Conservation (phyloP, 2,329 filamentous ascomycete species). For the Ophiosphaerella narmari region DNA sequence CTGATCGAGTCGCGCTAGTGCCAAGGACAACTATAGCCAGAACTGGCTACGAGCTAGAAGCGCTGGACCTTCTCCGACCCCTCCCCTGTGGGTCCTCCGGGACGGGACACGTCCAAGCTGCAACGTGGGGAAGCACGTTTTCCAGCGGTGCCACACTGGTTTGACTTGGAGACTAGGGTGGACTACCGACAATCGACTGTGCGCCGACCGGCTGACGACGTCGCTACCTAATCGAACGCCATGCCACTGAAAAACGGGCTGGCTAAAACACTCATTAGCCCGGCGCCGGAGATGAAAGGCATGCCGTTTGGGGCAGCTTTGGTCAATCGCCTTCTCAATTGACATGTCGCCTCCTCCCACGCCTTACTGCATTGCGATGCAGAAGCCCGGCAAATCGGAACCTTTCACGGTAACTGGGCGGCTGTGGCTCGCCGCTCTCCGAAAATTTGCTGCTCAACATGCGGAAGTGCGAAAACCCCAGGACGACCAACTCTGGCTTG, state of each 20-base stretch:
- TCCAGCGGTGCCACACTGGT: constrained; percentile 27
- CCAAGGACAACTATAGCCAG: constrained; percentile 16
- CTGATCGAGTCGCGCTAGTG: constrained; percentile 9
- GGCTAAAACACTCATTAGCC: constrained; percentile 6
- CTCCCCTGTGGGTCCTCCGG: constrained; percentile 26
- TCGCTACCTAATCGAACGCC: constrained; percentile 2
- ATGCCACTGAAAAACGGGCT: constrained; percentile 7
- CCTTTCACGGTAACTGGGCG: constrained; percentile 16
- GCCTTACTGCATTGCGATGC: constrained; percentile 7
- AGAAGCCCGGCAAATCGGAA: constrained; percentile 25
- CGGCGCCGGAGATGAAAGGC: constrained; percentile 12
- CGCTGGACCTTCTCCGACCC: constrained; percentile 15
- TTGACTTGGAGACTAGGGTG: neutral
- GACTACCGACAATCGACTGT: neutral
- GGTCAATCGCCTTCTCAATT: constrained; percentile 1
- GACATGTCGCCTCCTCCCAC: constrained; percentile 12
- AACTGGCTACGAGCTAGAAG: constrained; percentile 27
- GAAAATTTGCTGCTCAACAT: constrained; percentile 22
- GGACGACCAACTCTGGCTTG: constrained; percentile 10
- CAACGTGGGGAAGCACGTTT: constrained; percentile 42
- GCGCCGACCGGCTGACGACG: constrained; percentile 15
- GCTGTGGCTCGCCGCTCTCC: constrained; percentile 22
- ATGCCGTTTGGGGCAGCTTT: constrained; percentile 1
- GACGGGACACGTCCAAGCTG: constrained; percentile 28
- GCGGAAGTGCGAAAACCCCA: constrained; percentile 10